These are phyloP conservation scores for Cladobotryum mycophilum DNA, from an alignment of 2,329 filamentous ascomycete species.

Conservation along the genomic window DNA sequence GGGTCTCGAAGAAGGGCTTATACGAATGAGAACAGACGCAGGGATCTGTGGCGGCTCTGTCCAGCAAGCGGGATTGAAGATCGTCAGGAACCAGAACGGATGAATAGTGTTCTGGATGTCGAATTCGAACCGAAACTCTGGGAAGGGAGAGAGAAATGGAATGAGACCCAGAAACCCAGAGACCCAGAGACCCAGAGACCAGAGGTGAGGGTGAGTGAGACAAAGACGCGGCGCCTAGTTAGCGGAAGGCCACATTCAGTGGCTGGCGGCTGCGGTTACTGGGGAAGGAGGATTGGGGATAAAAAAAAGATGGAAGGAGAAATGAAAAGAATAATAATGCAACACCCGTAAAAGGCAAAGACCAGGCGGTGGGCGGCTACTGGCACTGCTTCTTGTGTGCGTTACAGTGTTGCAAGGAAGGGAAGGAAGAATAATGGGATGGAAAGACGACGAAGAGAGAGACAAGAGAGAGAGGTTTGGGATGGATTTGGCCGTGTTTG, in stretches of 20 bases:
- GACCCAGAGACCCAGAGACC: constrained; percentile 14
- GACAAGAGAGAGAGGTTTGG: background rate
- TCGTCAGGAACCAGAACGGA: constrained; percentile 13
- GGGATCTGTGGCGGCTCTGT: constrained; percentile 2
- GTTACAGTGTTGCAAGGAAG: constrained; percentile 6
- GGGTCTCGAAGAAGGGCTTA: constrained; percentile 2
- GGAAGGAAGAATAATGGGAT: constrained; percentile 6
- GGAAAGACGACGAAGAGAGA: background rate
- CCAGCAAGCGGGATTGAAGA: constrained; percentile 7
- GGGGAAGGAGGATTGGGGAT: constrained; percentile 8
- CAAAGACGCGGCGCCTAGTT: constrained; percentile 24
- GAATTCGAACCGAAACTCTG: constrained; percentile 12
- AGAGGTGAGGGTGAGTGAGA: constrained; percentile 24
- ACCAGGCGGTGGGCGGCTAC: constrained; percentile 4
- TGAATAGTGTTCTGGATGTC: constrained; percentile 11
- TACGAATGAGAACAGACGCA: background rate
- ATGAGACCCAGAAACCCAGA: constrained; percentile 15
- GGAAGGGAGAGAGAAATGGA: constrained; percentile 20
- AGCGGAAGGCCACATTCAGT: constrained; percentile 19
- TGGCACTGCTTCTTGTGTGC: background rate
- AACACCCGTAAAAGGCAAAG: background rate
- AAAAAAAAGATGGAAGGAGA: constrained; percentile 15
- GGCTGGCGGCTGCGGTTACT: constrained; percentile 17
- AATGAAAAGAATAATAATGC: constrained; percentile 1
- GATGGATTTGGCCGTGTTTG: background rate